Evolutionary conservation across 163 green algal species (phyloP).

Genomic region (Chlorella variabilis): DNA sequence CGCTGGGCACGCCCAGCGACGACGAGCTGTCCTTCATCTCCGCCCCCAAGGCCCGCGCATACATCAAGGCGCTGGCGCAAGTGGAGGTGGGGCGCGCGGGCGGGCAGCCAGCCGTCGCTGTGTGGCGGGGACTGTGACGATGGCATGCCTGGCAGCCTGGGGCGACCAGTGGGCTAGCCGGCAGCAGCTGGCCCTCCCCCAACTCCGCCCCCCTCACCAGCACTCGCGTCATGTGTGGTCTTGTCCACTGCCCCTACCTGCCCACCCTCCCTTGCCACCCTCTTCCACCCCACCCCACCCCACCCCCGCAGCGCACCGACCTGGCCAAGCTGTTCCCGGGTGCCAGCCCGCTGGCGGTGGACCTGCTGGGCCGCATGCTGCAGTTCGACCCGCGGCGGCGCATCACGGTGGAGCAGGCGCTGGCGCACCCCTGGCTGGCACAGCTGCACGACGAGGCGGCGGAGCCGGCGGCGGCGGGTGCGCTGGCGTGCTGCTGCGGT

Average conservation of each 20-base stretch:
- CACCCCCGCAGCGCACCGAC: conserved; percentile 48
- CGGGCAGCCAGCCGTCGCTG: neutral
- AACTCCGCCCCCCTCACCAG: too few relatives aligned
- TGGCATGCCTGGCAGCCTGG: too few relatives aligned
- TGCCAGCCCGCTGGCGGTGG: conserved; percentile 81
- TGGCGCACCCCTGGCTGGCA: conserved; percentile 93
- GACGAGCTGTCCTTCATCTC: conserved; percentile 93
- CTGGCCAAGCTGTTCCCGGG: conserved; percentile 86
- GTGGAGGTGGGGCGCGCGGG: conserved; percentile 59
- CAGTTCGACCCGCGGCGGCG: conserved; percentile 92
- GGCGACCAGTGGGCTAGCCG: too few relatives aligned
- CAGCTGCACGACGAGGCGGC: conserved; percentile 87
- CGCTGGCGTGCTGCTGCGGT: neutral
- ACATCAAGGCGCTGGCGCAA: conserved; percentile 86
- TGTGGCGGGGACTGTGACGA: neutral
- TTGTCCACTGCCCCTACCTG: neutral
- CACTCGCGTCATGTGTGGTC: too few relatives aligned
- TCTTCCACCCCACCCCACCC: neutral
- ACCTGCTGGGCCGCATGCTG: conserved; percentile 98
- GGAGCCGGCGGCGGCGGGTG: conserved; percentile 78
- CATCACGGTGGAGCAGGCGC: conserved; percentile 85
- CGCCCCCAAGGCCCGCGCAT: conserved; percentile 82
- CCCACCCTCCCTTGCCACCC: too few relatives aligned
- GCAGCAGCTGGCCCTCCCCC: too few relatives aligned
- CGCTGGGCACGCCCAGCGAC: conserved; percentile 88